Base-by-base conservation (phyloP, 108 stramenopile genomes). In the Cyclostephanos invisitatus region DNA sequence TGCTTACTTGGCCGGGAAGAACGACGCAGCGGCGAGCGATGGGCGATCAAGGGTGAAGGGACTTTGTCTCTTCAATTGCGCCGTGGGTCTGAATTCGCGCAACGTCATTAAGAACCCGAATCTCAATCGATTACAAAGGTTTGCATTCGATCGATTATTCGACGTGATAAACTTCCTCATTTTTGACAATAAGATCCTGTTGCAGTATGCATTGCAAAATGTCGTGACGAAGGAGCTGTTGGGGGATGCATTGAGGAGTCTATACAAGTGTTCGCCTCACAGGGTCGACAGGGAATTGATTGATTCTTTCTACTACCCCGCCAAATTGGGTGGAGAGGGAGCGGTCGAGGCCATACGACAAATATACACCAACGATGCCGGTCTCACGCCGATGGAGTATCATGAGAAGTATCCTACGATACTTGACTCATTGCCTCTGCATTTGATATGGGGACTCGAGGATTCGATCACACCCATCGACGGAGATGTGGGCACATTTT, bases 291-390 rank as follows among this genome's bases (percentile, higher is more conserved):
- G 80, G n/a, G 85, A 79, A 59, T 59, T 89, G 48, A 85, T 89
- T 0, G 84, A 89, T 56, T 85, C 84, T 17, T 89, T 89, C 61
- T 83, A 83, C 44, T 68, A 76, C 36, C 87, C 87, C 9, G 87
- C 83, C 9, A 75, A 80, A 42, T 37, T 76, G 35, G 53, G 46
- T 12, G 76, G 62, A n/a, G 77, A 84, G 6, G 70, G 69, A 21
- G 63, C 60, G 7, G 83, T 86, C 8, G 84, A 87, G 40, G 83
- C 85, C 14, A 64, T 89, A 36, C 71, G 78, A 40, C 87, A 89
- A 72, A 86, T 89, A 17, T 89, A 85, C 27, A 83, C 82, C 20
- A 89, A 89, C 51, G 85, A 86, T 76, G 64, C 87, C 11, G 87
- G 87, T 5, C 46, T 75, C 32, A 85, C 84, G 15, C 87, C 87